Conservation (phyloP, 2,329 filamentous ascomycete genomes). For the Phaeosphaeriaceae sp. region DNA sequence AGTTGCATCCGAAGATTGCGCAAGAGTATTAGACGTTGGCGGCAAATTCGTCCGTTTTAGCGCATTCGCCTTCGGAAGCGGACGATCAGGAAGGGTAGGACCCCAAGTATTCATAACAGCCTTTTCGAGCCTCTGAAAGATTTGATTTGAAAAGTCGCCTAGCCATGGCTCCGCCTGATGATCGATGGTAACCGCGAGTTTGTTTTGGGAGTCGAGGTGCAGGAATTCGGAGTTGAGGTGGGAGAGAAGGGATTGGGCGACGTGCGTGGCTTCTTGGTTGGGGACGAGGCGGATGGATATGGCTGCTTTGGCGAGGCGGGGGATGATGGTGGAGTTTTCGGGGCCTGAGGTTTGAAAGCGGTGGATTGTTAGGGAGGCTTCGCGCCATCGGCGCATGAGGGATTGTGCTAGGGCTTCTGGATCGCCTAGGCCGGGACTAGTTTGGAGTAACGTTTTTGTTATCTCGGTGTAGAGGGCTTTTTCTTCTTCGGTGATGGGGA, state of each 20-base stretch:
- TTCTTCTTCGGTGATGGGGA: slow-evolving; percentile 76
- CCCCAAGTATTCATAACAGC: slow-evolving; percentile 88
- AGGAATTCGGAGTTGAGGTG: slow-evolving; percentile 77
- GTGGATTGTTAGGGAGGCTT: slow-evolving; percentile 93
- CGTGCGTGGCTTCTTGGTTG: slow-evolving; percentile 83
- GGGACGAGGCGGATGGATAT: slow-evolving; percentile 92
- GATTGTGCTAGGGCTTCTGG: slow-evolving; percentile 78
- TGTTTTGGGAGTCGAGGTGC: slow-evolving; percentile 79
- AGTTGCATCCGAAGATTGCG: slow-evolving; percentile 44
- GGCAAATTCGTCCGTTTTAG: slow-evolving; percentile 42
- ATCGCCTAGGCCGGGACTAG: slow-evolving; percentile 69
- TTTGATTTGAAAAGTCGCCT: slow-evolving; percentile 86
- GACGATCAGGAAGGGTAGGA: slow-evolving; percentile 47
- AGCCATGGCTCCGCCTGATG: slow-evolving; percentile 97
- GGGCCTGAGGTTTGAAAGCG: slow-evolving; percentile 91
- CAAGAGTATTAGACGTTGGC: slow-evolving; percentile 60
- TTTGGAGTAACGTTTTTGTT: slow-evolving; percentile 73
- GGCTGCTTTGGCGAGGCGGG: slow-evolving; percentile 83
- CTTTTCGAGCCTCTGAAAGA: slow-evolving; percentile 85
- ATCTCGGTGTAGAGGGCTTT: slow-evolving; percentile 85
- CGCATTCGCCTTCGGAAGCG: slow-evolving; percentile 7
- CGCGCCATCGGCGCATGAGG: slow-evolving; percentile 92
- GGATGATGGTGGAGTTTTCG: slow-evolving; percentile 87
- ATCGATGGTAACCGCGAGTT: slow-evolving; percentile 80
- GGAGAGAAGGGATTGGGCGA: slow-evolving; percentile 69